Percentiles rank a stretch among this genome's conserved stretches.
Conservation (phyloP, 495 filamentous ascomycete genomes). For the Hyphodiscus hymeniophilus region DNA sequence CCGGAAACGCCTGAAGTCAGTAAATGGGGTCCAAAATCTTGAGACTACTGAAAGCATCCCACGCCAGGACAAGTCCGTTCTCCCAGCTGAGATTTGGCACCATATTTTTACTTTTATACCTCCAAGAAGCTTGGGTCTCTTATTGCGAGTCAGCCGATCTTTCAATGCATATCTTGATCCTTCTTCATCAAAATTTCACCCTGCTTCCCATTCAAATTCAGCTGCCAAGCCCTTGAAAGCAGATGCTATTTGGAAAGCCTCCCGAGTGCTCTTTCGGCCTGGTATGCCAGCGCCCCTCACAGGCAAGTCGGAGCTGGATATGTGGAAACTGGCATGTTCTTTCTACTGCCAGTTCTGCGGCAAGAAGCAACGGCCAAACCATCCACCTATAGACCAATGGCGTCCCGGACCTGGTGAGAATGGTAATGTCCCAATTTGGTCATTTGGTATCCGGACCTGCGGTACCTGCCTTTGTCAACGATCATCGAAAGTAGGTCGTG, state of each 20-base stretch:
- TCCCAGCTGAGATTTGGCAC: conserved; percentile 47
- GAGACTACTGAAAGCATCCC: conserved; percentile 8
- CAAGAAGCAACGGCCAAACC: conserved; percentile 20
- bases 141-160: conserved; percentile 42
- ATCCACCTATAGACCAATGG: conserved; percentile 29
- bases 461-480: conserved; percentile 47
- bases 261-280: conserved; percentile 43
- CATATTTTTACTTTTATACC: conserved; percentile 45
- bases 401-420: conserved; percentile 43
- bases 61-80: conserved; percentile 29
- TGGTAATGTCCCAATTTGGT: conserved; percentile 51
- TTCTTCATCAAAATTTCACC: conserved; percentile 23
- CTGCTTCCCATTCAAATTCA: conserved; percentile 22
- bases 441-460: conserved; percentile 56
- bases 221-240: conserved; percentile 28
- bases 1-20: conserved; percentile 27
- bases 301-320: conserved; percentile 47
- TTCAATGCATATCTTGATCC: conserved; percentile 47
- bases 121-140: conserved; percentile 38
- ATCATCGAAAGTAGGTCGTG: conserved; percentile 48
- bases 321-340: conserved; percentile 52
- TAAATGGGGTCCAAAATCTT: conserved; percentile 13
- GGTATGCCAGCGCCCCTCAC: conserved; percentile 49
- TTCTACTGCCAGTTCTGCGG: conserved; percentile 48
- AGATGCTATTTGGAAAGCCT: conserved; percentile 52